Conservation (phyloP, 2,329 filamentous ascomycete genomes). For the Scytalidium sp. region DNA sequence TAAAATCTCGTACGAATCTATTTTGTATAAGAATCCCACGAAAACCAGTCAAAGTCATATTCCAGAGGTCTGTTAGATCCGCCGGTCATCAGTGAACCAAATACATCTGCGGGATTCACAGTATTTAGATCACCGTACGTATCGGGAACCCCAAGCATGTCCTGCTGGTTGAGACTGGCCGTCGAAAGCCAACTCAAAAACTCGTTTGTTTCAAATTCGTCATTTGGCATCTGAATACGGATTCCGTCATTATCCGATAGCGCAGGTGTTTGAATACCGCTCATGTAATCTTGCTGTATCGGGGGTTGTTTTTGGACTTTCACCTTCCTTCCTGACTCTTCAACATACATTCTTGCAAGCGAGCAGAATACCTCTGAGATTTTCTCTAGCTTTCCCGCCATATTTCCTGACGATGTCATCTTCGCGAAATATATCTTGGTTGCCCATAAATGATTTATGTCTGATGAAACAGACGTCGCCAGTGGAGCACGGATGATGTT, state of each 20-base stretch:
- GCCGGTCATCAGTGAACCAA: neutral
- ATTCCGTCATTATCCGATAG: neutral
- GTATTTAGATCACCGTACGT: neutral
- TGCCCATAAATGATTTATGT: neutral
- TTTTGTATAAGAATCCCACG: neutral
- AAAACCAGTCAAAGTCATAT: neutral
- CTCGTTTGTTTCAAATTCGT: neutral
- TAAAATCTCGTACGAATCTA: too few relatives aligned
- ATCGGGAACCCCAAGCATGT: neutral
- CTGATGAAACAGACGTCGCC: neutral
- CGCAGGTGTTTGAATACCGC: neutral
- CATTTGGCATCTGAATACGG: neutral
- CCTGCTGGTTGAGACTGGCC: neutral
- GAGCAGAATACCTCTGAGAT: conserved; percentile 9
- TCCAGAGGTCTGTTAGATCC: neutral
- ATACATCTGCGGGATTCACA: neutral
- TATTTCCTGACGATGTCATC: neutral
- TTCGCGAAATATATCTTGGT: neutral
- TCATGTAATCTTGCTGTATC: neutral
- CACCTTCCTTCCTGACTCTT: neutral
- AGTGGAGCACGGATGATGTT: conserved; percentile 4
- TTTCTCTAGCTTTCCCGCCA: conserved; percentile 7
- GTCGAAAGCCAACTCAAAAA: neutral
- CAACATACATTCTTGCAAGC: conserved; percentile 8
- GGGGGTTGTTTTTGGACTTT: neutral